Conservation (phyloP, 371 early-diverging fungal species). For the Apophysomyces ossiformis region DNA sequence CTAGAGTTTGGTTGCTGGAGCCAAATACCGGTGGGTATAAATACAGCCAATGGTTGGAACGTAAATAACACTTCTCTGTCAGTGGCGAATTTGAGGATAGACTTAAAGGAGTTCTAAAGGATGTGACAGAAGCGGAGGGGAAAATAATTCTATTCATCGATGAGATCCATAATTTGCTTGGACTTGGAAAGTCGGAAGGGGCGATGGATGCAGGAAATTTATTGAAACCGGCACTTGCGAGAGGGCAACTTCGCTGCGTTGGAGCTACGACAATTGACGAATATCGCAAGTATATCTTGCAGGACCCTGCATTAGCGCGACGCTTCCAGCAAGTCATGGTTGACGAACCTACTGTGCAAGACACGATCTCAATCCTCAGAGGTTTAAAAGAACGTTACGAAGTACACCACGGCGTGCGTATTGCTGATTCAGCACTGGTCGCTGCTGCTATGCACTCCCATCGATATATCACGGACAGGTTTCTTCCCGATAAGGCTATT, state of each 20-base stretch:
- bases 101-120: conserved; percentile 75
- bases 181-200: conserved; percentile 79
- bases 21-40: conserved; percentile 64
- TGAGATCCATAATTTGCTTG: conserved; percentile 83
- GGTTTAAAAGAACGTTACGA: conserved; percentile 87
- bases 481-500: conserved; percentile 73
- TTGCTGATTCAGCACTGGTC: conserved; percentile 82
- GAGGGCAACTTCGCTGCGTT: conserved; percentile 81
- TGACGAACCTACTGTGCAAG: conserved; percentile 71
- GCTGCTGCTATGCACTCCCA: conserved; percentile 81
- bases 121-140: conserved; percentile 73
- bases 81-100: conserved; percentile 90
- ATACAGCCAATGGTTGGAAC: not conserved
- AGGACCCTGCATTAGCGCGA: conserved; percentile 88
- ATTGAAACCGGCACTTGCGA: conserved; percentile 86
- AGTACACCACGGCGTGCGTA: conserved; percentile 86
- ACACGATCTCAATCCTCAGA: conserved; percentile 84
- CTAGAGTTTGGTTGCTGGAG: conserved; percentile 78
- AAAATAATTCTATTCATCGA: conserved; percentile 87
- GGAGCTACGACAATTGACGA: conserved; percentile 93
- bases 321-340: conserved; percentile 84
- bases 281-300: conserved; percentile 83
- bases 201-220: conserved; percentile 84
- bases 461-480: conserved; percentile 81
- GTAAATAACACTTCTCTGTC: not conserved